Evolutionary conservation across 2,329 filamentous ascomycete species (phyloP), one percentile per base, ranked within the genome.

Genomic region (Scleromitrula shiraiana): DNA sequence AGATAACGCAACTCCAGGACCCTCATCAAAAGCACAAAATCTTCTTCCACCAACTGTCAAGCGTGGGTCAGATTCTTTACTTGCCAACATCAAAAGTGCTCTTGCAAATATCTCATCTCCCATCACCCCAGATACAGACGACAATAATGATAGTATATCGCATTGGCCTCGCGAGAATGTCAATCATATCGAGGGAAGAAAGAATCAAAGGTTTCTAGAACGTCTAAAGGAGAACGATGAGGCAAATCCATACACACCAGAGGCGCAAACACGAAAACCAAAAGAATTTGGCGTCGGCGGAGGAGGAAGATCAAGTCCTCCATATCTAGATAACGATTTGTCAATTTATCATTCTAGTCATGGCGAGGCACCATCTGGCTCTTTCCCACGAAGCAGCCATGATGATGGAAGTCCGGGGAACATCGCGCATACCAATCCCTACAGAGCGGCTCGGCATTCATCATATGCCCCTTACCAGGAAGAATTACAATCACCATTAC

Each of bases 301-400:
- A 15, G 20, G 19, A 30, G 49, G 20, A 6, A 42, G 27, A 15
- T 33, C 36, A 30, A 46, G 22, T 15, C 10, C 30, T 29, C 36
- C n/a, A 39, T 22, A 22, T 38, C 30, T 26, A 24, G 23, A 22
- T 7, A 35, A 47, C 29, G 42, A 33, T 20, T 45, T 41, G 10
- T 44, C 50, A 6, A 41, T 48, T 23, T 41, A 52, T 38, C 39
- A 46, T 40, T 45, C 39, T 5, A 47, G 30, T 17, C 35, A 46
- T 17, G 42, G 29, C n/a, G 46, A 46, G 17, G 38, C 38, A 39
- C 50, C 24, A 14, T 49, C 43, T 3, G 45, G 46, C 6, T 49
- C 43, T 5, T 26, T 53, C n/a, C 27, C 40, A 8, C 36, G 20
- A 36, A 53, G 27, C 20, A 45, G 44, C 19, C 9, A 41, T 37